phyloP scores from a whole-genome alignment of 345 rosid genomes.

The Punica granatum region DNA sequence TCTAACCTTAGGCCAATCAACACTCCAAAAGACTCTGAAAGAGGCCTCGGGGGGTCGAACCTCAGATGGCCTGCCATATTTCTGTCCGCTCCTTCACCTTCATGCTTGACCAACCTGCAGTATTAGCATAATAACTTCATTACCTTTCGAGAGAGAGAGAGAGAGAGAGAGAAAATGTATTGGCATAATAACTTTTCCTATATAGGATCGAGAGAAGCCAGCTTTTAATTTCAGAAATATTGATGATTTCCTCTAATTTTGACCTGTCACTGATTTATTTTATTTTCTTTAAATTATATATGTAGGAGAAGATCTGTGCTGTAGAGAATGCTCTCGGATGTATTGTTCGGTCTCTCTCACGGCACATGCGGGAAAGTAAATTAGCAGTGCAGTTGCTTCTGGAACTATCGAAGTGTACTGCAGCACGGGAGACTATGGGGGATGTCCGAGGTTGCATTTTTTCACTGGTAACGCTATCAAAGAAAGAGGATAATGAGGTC shows the following conservation, averaged over 20 bases:
- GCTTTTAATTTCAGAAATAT: not conserved
- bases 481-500: constrained; percentile 43
- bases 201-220: not conserved
- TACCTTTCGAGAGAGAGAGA: too few relatives aligned
- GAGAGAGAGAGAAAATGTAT: too few relatives aligned
- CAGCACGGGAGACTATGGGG: constrained; percentile 37
- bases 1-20: too few relatives aligned
- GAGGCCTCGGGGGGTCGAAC: not conserved
- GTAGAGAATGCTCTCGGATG: constrained; percentile 36
- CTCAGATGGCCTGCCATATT: not conserved
- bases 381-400: constrained; percentile 47
- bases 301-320: constrained; percentile 51
- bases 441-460: constrained; percentile 55
- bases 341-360: constrained; percentile 54
- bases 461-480: constrained; percentile 56
- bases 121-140: too few relatives aligned
- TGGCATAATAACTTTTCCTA: too few relatives aligned
- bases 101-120: too few relatives aligned
- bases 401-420: constrained; percentile 36
- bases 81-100: too few relatives aligned
- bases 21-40: not conserved
- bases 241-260: not conserved
- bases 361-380: constrained; percentile 46
- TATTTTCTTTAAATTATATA: not conserved
- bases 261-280: not conserved